These are phyloP conservation scores for Leishmania amazonensis DNA, from an alignment of 208 protist genomes.

Conservation along the genomic window DNA sequence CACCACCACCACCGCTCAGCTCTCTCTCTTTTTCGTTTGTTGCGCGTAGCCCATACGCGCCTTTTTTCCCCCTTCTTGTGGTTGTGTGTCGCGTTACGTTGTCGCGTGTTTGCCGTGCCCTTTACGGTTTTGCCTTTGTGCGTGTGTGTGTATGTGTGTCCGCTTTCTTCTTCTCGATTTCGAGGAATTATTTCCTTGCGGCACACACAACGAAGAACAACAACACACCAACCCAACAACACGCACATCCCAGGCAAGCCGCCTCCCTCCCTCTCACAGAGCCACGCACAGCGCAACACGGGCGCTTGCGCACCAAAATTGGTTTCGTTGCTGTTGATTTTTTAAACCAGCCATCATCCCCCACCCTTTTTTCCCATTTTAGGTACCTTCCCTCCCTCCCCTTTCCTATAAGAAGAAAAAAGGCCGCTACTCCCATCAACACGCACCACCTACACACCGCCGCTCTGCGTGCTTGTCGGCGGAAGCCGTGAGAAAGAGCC, in stretches of 20 bases:
- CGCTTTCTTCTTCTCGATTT: background rate
- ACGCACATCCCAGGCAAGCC: background rate
- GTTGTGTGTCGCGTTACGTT: background rate
- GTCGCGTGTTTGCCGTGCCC: background rate
- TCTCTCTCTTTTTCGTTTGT: background rate
- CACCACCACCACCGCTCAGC: background rate
- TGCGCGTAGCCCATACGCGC: no score
- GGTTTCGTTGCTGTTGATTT: no score
- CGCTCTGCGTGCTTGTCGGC: background rate
- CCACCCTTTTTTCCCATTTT: background rate
- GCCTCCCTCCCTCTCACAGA: background rate
- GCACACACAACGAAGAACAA: background rate
- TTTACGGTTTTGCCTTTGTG: background rate
- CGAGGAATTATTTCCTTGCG: background rate
- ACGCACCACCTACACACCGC: background rate
- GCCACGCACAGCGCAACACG: background rate
- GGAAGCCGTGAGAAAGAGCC: background rate
- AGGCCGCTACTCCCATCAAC: background rate
- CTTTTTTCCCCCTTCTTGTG: background rate
- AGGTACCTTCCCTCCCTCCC: no score
- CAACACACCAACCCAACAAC: background rate
- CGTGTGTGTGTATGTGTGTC: background rate
- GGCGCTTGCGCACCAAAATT: no score
- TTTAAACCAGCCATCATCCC: no score
- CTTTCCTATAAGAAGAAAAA: background rate